phyloP scores from a whole-genome alignment of 1,284 basidiomycete species.

The Schizopora paradoxa region DNA sequence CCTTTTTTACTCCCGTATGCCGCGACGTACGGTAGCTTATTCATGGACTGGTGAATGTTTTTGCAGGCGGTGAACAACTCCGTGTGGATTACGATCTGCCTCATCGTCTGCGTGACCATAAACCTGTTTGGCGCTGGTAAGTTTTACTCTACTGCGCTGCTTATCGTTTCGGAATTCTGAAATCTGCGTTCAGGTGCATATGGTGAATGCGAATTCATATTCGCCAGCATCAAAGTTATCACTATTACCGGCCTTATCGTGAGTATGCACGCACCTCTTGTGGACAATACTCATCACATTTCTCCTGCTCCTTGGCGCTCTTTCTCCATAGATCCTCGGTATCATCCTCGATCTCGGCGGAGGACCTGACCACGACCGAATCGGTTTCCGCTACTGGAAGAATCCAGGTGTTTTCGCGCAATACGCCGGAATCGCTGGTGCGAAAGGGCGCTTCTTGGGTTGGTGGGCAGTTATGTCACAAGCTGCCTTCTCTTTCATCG shows the following conservation, averaged over 20 bases:
- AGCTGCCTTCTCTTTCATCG: constrained; percentile 80
- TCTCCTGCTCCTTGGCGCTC: neutral
- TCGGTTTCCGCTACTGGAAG: constrained; percentile 66
- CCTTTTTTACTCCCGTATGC: neutral
- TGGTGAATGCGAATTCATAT: constrained; percentile 72
- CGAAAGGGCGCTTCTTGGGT: constrained; percentile 62
- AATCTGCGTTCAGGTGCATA: constrained; percentile 41
- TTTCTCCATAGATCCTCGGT: constrained; percentile 37
- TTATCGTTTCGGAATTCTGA: neutral
- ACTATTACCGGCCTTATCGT: constrained; percentile 64
- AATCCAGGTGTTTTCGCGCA: constrained; percentile 69
- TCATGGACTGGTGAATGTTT: constrained; percentile 27
- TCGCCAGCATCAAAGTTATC: constrained; percentile 75
- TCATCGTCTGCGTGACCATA: constrained; percentile 68
- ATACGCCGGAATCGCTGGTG: constrained; percentile 47
- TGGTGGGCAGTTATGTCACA: constrained; percentile 65
- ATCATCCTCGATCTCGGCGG: constrained; percentile 72
- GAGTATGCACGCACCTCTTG: constrained; percentile 33
- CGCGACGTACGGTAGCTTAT: too few relatives aligned
- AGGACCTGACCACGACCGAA: constrained; percentile 43
- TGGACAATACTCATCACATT: constrained; percentile 25
- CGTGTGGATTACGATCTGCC: constrained; percentile 72
- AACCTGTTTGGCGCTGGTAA: constrained; percentile 72
- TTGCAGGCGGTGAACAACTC: constrained; percentile 49
- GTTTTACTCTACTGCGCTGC: constrained; percentile 17